A percentile compares a stretch with the other conserved stretches of the same genome.
Evolutionary conservation across 2,329 filamentous ascomycete species (phyloP).

Genomic region (Coleophoma crateriformis): DNA sequence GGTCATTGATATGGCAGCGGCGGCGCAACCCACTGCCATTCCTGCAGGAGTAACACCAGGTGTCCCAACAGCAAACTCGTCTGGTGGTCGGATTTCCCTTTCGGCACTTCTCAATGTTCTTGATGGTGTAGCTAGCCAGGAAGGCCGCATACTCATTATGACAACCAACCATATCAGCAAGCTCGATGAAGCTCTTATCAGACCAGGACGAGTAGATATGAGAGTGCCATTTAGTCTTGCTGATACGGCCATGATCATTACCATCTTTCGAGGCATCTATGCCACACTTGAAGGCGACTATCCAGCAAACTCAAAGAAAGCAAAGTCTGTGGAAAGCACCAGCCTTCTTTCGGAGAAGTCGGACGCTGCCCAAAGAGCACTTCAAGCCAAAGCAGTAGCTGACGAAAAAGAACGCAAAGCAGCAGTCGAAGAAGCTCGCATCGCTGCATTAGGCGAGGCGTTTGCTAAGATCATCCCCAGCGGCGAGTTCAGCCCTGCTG

Average conservation of each 20-base stretch:
- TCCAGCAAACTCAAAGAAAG: slow-evolving; percentile 3
- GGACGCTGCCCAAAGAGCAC: not conserved
- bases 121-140: slow-evolving; percentile 61
- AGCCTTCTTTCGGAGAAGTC: not conserved
- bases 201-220: slow-evolving; percentile 58
- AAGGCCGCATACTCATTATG: slow-evolving; percentile 66
- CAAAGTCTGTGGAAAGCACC: slow-evolving; percentile 2
- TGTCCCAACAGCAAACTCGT: slow-evolving; percentile 2
- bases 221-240: slow-evolving; percentile 45
- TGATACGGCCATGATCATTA: slow-evolving; percentile 18
- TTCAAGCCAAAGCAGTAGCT: slow-evolving; percentile 6
- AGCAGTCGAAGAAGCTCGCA: slow-evolving; percentile 16
- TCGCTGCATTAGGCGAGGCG: slow-evolving; percentile 36
- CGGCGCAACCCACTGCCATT: slow-evolving; percentile 13
- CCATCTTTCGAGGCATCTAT: slow-evolving; percentile 25
- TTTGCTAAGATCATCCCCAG: slow-evolving; percentile 49
- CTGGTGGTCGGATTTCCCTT: slow-evolving; percentile 39
- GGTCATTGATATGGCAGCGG: slow-evolving; percentile 4
- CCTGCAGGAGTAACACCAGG: slow-evolving; percentile 4
- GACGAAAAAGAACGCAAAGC: slow-evolving; percentile 12
- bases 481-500: slow-evolving; percentile 50
- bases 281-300: slow-evolving; percentile 30
- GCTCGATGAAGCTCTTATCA: slow-evolving; percentile 54
- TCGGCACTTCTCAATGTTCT: slow-evolving; percentile 64
- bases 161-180: slow-evolving; percentile 62